A percentile compares a stretch with the other conserved stretches of the same genome.
phyloP scores from a whole-genome alignment of 805 yeast species.

The Saturnispora sanitii region DNA sequence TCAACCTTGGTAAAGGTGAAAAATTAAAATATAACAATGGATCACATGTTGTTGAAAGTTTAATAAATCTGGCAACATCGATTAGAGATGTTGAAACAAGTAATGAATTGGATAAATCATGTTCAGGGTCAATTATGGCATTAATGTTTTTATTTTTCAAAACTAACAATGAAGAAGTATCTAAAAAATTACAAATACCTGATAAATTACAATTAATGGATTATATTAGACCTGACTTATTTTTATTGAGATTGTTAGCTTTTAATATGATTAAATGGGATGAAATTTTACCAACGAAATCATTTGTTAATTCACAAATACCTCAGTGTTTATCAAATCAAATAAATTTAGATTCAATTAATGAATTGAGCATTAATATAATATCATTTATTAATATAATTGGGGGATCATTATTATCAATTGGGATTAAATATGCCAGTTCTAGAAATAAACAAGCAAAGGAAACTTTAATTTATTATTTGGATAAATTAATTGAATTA shows the following conservation, averaged over 20 bases:
- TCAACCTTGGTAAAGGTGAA: slow-evolving; percentile 70
- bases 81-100: slow-evolving; percentile 54
- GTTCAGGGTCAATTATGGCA: slow-evolving; percentile 71
- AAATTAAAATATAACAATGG: slow-evolving; percentile 42
- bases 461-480: slow-evolving; percentile 41
- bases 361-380: slow-evolving; percentile 45
- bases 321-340: slow-evolving; percentile 36
- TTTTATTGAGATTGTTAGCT: slow-evolving; percentile 56
- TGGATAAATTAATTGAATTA: slow-evolving; percentile 42
- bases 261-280: slow-evolving; percentile 68
- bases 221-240: slow-evolving; percentile 70
- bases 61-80: slow-evolving; percentile 48
- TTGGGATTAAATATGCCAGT: slow-evolving; percentile 73
- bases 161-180: slow-evolving; percentile 50
- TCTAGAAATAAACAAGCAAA: slow-evolving; percentile 46
- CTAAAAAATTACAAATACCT: slow-evolving; percentile 54
- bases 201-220: slow-evolving; percentile 47
- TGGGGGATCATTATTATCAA: slow-evolving; percentile 65
- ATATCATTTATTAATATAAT: slow-evolving; percentile 53
- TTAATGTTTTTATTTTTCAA: slow-evolving; percentile 63
- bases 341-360: slow-evolving; percentile 22
- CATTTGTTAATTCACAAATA: slow-evolving; percentile 51
- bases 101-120: slow-evolving; percentile 49
- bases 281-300: slow-evolving; percentile 34
- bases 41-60: slow-evolving; percentile 49